Evolutionary conservation across 1,284 basidiomycete species (phyloP).

Genomic region (Cystobasidium sp.): DNA sequence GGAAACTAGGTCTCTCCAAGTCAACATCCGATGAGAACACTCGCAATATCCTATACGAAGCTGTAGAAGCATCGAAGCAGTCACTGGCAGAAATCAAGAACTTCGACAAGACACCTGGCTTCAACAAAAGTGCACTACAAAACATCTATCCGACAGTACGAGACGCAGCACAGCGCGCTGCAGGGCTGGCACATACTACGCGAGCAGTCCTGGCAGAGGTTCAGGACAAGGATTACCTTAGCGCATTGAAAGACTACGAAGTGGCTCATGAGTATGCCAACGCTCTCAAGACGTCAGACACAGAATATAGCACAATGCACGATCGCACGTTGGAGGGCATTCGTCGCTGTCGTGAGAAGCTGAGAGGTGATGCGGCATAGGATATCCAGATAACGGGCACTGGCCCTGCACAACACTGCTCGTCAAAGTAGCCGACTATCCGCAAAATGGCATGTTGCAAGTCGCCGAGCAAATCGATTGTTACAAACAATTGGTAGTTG

Average conservation of each 20-base stretch:
- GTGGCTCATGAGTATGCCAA: conserved; percentile 1
- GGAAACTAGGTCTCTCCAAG: neutral
- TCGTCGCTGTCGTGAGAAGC: conserved; percentile 1
- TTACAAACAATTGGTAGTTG: too few species aligned
- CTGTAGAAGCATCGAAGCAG: neutral
- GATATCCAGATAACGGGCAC: neutral
- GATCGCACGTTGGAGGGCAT: conserved; percentile 4
- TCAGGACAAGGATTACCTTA: conserved; percentile 2
- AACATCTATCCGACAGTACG: neutral
- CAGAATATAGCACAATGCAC: conserved; percentile 19
- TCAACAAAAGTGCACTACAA: neutral
- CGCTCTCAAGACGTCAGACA: conserved; percentile 2
- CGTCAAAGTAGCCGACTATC: too few species aligned
- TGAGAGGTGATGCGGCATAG: neutral
- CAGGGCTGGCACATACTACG: conserved; percentile 4
- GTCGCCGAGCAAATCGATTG: too few species aligned
- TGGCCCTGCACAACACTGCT: too few species aligned
- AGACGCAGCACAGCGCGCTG: neutral
- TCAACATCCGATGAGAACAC: conserved; percentile 1
- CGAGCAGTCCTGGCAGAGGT: conserved; percentile 8
- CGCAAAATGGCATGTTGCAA: too few species aligned
- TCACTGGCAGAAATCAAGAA: neutral
- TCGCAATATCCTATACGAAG: conserved; percentile 4
- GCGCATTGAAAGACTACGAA: conserved; percentile 19
- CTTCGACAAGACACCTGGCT: neutral